phyloP scores from a whole-genome alignment of 2,329 filamentous ascomycete species.

The Penicillium fuscoglaucum region DNA sequence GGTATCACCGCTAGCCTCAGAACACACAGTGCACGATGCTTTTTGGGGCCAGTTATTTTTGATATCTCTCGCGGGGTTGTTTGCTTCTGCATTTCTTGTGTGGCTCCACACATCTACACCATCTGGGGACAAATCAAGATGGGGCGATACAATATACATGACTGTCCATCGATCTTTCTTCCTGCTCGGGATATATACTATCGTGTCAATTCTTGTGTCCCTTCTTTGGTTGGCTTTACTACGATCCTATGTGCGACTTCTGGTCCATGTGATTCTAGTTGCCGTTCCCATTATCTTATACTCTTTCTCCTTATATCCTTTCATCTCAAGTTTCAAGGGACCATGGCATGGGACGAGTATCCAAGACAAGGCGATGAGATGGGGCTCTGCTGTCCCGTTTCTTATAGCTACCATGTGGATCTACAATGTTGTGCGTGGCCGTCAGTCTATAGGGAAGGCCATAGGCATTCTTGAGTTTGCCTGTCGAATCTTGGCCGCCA shows the following conservation, averaged over 20 bases:
- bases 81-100: constrained; percentile 85
- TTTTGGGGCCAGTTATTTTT: constrained; percentile 92
- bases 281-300: constrained; percentile 83
- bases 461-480: constrained; percentile 91
- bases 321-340: constrained; percentile 85
- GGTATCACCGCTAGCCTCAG: constrained; percentile 60
- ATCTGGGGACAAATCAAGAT: constrained; percentile 61
- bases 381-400: constrained; percentile 75
- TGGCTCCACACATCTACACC: constrained; percentile 83
- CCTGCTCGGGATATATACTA: constrained; percentile 84
- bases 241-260: constrained; percentile 79
- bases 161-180: constrained; percentile 83
- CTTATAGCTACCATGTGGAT: constrained; percentile 75
- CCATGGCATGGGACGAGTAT: constrained; percentile 69
- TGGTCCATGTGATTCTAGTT: constrained; percentile 77
- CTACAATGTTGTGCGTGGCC: constrained; percentile 77
- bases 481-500: constrained; percentile 80
- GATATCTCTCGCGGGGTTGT: constrained; percentile 77
- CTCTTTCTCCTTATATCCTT: constrained; percentile 86
- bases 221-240: constrained; percentile 87
- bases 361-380: constrained; percentile 90
- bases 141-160: constrained; percentile 93
- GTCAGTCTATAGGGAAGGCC: constrained; percentile 76
- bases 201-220: constrained; percentile 85
- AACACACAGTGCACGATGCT: constrained; percentile 78